Evolutionary conservation across 2,329 filamentous ascomycete species (phyloP), one percentile per base, ranked within the genome.

Genomic region (Aureobasidium mangrovei): DNA sequence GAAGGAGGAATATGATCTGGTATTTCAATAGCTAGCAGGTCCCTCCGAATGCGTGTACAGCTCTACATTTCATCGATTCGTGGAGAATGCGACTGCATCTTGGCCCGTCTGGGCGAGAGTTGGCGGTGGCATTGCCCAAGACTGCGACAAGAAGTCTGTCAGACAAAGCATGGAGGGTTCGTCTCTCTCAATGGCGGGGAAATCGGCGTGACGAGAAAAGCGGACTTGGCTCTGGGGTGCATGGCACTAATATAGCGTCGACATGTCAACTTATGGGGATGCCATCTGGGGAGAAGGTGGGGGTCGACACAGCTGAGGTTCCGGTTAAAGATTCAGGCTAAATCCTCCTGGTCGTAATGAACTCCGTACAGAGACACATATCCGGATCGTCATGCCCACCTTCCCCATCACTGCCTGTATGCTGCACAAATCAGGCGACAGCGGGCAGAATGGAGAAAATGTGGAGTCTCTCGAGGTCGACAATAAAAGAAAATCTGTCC

Each of bases 81-180:
- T 52, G 48, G 48, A 52, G 31, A 52, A 41, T 52, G 24, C 33
- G 31, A 38, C 28, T 28, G 24, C 35, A 28, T 36, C 48, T 52
- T 52, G 48, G 48, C 48, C 48, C 48, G 48, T 52, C 48, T 52
- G 48, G 48, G 48, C 48, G 8, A 31, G 10, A 32, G 36, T 49
- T 36, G 46, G 46, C 38, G 41, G 46, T 49, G 27, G 33, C 18
- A 7, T 31, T 32, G 10, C 28, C 46, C 39, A 32, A 28, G 27
- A 24, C 24, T 9, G 28, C 18, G 7, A 31, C 12, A 4, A 31
- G 35, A 40, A 31, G n/a, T 26, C 3, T 48, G 6, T 12, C 46
- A 48, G 29, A 47, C 44, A 47, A 41, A 27, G 10, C 26, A 4
- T 27, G 4, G 39, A 26, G 27, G 39, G 12, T 12, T n/a, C 18